Base-by-base conservation (phyloP, 2,329 filamentous ascomycete genomes). In the Botrytis pseudocinerea region DNA sequence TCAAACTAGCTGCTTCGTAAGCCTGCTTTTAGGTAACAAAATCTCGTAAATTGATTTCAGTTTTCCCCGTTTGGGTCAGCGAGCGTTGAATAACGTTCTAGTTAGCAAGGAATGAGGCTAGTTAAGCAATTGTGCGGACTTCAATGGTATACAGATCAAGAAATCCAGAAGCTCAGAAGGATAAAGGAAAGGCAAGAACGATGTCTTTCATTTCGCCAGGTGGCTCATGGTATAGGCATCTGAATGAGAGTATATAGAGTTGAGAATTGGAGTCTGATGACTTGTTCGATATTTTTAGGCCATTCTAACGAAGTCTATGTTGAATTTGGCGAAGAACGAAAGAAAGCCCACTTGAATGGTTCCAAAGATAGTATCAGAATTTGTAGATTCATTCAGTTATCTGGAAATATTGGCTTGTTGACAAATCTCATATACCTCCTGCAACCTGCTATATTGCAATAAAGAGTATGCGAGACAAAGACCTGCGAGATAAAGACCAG, bases 61-160 rank as follows among this genome's bases (percentile, higher is more conserved):
- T 0, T 32, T 16, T 8, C 14, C 51, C 16, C 3, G 14, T 18
- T 9, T 2, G 14, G 4, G 3, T 14, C n/a, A 18, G 6, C 3
- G 2, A 57, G n/a, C 18, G 51, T 28, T 28, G n/a, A 57, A 28
- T 57, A 14, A 28, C 28, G 51, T 18, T 28, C n/a, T 18, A 57
- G n/a, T 18, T 32, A 57, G n/a, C 51, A 8, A 22, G 20, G 20
- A 48, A 48, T 48, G 44, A 48, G 20, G 44, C 20, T 48, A 48
- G 20, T 22, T 2, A 22, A 48, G 20, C 8, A 22, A 48, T 8
- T 48, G 7, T 10, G 44, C 20, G 44, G 44, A 22, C 18, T 48
- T 20, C 18, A 48, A 22, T 22, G 20, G 10, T 22, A 22, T 48
- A 1, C 18, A 48, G 20, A 22, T 22, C 7, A 46, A 20, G 44